Conservation (phyloP, 179 eudicot genomes). For the Silene coronaria region DNA sequence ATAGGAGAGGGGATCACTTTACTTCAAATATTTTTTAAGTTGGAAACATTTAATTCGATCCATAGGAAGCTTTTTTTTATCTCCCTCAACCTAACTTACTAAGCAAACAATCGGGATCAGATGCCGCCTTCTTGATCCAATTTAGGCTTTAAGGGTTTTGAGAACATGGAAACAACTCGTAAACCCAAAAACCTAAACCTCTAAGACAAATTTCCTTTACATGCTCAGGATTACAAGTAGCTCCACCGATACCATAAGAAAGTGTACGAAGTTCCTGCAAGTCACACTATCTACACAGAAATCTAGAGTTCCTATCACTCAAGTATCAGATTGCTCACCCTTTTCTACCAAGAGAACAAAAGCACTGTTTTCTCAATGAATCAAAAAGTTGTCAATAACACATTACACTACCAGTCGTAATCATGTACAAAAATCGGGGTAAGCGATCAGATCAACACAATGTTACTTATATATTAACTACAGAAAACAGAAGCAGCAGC, state of each 20-base stretch:
- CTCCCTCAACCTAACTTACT: too few relatives aligned
- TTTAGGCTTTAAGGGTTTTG: background rate
- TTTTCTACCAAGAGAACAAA: background rate
- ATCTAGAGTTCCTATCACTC: background rate
- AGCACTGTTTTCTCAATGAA: background rate
- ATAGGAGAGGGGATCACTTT: too few relatives aligned
- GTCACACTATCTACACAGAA: background rate
- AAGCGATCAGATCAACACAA: background rate
- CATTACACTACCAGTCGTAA: background rate
- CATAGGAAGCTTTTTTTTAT: too few relatives aligned
- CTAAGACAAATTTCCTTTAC: background rate
- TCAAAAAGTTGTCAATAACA: background rate
- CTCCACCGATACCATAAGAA: background rate
- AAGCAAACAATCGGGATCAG: too few relatives aligned
- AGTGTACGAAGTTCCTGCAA: background rate
- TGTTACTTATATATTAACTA: background rate
- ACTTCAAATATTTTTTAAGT: too few relatives aligned
- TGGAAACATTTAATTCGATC: too few relatives aligned
- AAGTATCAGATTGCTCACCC: background rate
- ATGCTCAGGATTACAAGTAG: background rate
- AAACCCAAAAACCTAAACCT: background rate
- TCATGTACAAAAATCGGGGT: background rate
- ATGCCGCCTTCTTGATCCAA: background rate
- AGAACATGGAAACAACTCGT: background rate
- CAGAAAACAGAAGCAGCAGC: background rate